Base-by-base conservation (phyloP, 2,329 filamentous ascomycete genomes). In the Colletotrichum tanaceti region DNA sequence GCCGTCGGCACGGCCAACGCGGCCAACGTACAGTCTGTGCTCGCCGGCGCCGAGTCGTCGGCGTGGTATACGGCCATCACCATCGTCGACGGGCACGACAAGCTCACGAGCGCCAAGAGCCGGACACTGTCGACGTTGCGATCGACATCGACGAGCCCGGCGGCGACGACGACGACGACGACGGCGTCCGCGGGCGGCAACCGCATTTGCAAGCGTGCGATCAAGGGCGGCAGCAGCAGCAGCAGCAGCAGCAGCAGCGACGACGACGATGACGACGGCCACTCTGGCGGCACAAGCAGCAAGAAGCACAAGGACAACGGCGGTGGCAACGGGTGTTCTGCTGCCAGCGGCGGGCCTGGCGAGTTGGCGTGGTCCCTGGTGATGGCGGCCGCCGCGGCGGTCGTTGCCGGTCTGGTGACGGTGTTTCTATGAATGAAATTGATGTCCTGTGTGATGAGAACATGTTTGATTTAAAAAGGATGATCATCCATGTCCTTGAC, bases 41-140 rank as follows among this genome's bases (percentile, higher is more conserved):
- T 65, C 20, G n/a, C 47, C 20, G n/a, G 57, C 46, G n/a, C 50
- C 38, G 62, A 55, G 41, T 65, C 62, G 41, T 35, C 52, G 14
- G 47, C 58, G 53, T 63, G 63, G 53, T 59, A 63, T 46, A 67
- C 63, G 22, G 67, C 67, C n/a, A 59, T 70, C 47, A 70, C 67
- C 4, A 54, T 70, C 53, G 47, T 70, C 1, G 50, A 18, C 14
- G 67, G 67, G 1, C 44, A 47, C 35, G 63, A 67, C 14, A 70
- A 67, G 9, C 54, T 67, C 32, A 46, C 16, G 6, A 58, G 22
- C n/a, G 28, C 60, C 0, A 53, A 41, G 24, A 11, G 22, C 6
- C 13, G n/a, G 16, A 46, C 44, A 6, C 43, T 38, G 18, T n/a
- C 39, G 9, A 20, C 43, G 1, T 41, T 6, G 22, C 35, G 4